These are phyloP conservation scores for Lachnellula suecica DNA, from an alignment of 2,329 filamentous ascomycete species.

Conservation along the genomic window DNA sequence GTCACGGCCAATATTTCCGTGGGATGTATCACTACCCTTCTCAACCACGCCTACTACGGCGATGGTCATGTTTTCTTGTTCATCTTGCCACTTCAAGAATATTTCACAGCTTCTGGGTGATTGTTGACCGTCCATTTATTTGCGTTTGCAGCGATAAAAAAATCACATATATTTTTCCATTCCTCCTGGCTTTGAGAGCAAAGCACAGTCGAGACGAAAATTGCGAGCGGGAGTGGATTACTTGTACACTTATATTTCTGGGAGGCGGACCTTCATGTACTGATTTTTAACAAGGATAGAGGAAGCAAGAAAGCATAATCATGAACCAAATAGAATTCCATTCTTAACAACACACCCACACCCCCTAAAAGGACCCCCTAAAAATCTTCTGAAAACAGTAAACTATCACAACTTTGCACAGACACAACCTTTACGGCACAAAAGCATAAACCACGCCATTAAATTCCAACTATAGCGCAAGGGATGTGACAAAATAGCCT, in stretches of 20 bases:
- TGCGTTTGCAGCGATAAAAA: background rate
- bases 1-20: background rate
- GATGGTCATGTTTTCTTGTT: too few relatives aligned
- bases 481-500: background rate
- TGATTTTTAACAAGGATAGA: background rate
- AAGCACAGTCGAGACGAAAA: constrained; percentile 4
- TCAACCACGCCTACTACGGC: constrained; percentile 22
- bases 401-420: constrained; percentile 3
- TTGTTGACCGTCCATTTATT: constrained; percentile 1
- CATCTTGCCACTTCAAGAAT: too few relatives aligned
- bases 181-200: constrained; percentile 1
- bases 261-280: background rate
- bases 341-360: background rate
- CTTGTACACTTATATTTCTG: background rate
- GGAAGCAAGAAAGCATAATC: background rate
- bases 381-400: too few relatives aligned
- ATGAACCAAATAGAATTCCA: background rate
- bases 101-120: background rate
- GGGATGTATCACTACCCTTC: constrained; percentile 29
- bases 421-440: background rate
- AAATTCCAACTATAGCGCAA: background rate
- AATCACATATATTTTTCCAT: background rate
- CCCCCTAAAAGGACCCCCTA: too few relatives aligned
- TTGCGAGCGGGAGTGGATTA: background rate
- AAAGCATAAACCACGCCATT: background rate